phyloP scores from a whole-genome alignment of 208 protist genomes.

The Novymonas esmeraldas region DNA sequence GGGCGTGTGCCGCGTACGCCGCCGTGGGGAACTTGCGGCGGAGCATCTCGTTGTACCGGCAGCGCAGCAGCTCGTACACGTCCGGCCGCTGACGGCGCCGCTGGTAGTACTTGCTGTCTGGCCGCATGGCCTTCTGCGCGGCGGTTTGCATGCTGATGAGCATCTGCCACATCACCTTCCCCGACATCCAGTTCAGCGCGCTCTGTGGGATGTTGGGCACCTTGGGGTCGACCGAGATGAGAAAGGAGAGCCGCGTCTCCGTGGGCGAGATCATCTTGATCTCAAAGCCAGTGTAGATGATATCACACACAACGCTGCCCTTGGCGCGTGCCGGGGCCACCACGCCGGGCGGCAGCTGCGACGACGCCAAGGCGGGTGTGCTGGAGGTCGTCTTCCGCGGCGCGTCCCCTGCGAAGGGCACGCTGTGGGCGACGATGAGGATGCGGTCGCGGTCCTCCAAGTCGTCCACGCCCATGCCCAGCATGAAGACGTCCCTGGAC shows the following conservation, averaged over 20 bases:
- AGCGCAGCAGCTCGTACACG: slow-evolving; percentile 52
- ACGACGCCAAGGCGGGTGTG: slow-evolving; percentile 1
- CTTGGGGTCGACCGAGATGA: slow-evolving; percentile 60
- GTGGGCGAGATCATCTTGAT: slow-evolving; percentile 43
- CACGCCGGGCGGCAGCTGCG: slow-evolving; percentile 22
- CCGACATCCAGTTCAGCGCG: slow-evolving; percentile 57
- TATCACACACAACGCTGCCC: slow-evolving; percentile 39
- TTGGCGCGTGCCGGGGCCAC: slow-evolving; percentile 22
- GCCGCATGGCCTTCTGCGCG: slow-evolving; percentile 29
- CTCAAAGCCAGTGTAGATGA: slow-evolving; percentile 57
- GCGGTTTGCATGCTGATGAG: slow-evolving; percentile 33
- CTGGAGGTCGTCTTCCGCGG: slow-evolving; percentile 19
- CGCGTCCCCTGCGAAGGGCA: slow-evolving; percentile 21
- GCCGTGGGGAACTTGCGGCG: slow-evolving; percentile 23
- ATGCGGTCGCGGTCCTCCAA: slow-evolving; percentile 48
- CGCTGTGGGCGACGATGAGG: slow-evolving; percentile 46
- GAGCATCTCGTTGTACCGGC: slow-evolving; percentile 46
- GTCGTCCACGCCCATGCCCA: slow-evolving; percentile 61
- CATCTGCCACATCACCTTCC: slow-evolving; percentile 57
- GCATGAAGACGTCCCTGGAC: slow-evolving; percentile 55
- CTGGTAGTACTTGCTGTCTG: slow-evolving; percentile 47
- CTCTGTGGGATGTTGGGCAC: slow-evolving; percentile 54
- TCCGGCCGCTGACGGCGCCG: slow-evolving; percentile 46
- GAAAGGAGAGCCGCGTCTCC: slow-evolving; percentile 46
- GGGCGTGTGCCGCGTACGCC: slow-evolving; percentile 23